Evolutionary conservation across 2,329 filamentous ascomycete genomes (phyloP).

Genomic region (Ceratocystis ficicola): DNA sequence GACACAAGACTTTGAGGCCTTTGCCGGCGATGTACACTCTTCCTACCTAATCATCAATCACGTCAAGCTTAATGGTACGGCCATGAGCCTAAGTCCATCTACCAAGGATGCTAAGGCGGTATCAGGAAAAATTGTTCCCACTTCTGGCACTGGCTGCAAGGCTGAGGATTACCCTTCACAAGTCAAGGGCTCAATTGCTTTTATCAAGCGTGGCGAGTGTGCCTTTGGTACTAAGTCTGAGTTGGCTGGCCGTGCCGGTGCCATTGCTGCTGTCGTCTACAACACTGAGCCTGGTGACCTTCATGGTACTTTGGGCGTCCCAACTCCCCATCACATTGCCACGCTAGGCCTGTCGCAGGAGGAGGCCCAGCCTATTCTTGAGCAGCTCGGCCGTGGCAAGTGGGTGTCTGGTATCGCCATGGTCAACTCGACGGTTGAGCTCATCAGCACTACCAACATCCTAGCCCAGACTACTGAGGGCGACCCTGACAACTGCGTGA

Average conservation of each 20-base stretch:
- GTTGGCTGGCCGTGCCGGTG: conserved; percentile 55
- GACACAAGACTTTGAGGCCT: conserved; percentile 53
- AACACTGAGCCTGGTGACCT: conserved; percentile 55
- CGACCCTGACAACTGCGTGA: conserved; percentile 51
- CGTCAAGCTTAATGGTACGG: conserved; percentile 40
- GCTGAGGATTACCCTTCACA: conserved; percentile 49
- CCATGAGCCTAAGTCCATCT: conserved; percentile 57
- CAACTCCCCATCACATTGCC: conserved; percentile 48
- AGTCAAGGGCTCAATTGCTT: conserved; percentile 52
- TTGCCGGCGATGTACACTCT: conserved; percentile 48
- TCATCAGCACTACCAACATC: conserved; percentile 46
- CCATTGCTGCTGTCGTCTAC: conserved; percentile 59
- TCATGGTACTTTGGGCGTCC: conserved; percentile 55
- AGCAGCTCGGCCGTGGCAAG: conserved; percentile 41
- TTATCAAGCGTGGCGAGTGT: conserved; percentile 59
- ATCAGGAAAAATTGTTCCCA: conserved; percentile 46
- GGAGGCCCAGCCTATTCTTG: conserved; percentile 45
- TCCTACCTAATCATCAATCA: conserved; percentile 43
- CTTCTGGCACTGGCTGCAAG: conserved; percentile 51
- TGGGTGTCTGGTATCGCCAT: conserved; percentile 44
- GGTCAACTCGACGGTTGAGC: conserved; percentile 45
- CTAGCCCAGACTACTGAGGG: conserved; percentile 49
- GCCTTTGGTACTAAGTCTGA: conserved; percentile 60
- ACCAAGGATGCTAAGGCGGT: conserved; percentile 49
- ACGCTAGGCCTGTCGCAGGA: conserved; percentile 54